Base-by-base conservation (phyloP, 2,329 filamentous ascomycete species). In the Tolypocladium ovalisporum region DNA sequence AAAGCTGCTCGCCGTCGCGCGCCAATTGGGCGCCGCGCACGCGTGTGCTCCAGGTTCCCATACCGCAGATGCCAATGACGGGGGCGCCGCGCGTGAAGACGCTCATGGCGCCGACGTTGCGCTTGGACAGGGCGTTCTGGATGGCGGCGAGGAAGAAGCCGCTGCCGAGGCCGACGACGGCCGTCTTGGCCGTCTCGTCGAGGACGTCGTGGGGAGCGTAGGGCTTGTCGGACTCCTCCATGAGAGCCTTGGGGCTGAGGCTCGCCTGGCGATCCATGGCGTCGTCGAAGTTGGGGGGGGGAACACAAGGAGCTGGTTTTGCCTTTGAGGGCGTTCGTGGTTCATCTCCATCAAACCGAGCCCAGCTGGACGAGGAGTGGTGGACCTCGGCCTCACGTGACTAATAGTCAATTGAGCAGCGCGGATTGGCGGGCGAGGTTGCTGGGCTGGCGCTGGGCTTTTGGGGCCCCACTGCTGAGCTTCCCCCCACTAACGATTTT, bases 61-160 rank as follows among this genome's bases (percentile, higher is more conserved):
- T 71, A 74, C 72, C 66, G 61, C 66, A 67, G 42, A 74, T 66
- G 52, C 72, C 87, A 68, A 93, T 88, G 54, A 87, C 87, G 68
- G 86, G 79, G 63, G 91, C 92, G 58, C 85, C 87, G 67, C 85
- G 84, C 52, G 89, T 89, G 70, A 97, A 86, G 67, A 96, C 81
- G 64, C 89, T 88, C 77, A 87, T 83, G 61, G 86, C 81, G 65
- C 91, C 90, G 63, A 94, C 79, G 73, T 96, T 96, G 70, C 84
- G 81, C 77, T 85, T 91, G 57, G 86, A 81, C 65, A 97, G 81
- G 59, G 91, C 90, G 78, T 96, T 97, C 77, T 92, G 89, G 63
- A 96, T 80, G 57, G 88, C 86, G 54, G 90, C 87, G 60, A 88
- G 71, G 72, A 90, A 80, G 69, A 88, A 75, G 66, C 91, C 91